phyloP scores from a whole-genome alignment of 2,329 filamentous ascomycete genomes.

The Colletotrichum trifolii region DNA sequence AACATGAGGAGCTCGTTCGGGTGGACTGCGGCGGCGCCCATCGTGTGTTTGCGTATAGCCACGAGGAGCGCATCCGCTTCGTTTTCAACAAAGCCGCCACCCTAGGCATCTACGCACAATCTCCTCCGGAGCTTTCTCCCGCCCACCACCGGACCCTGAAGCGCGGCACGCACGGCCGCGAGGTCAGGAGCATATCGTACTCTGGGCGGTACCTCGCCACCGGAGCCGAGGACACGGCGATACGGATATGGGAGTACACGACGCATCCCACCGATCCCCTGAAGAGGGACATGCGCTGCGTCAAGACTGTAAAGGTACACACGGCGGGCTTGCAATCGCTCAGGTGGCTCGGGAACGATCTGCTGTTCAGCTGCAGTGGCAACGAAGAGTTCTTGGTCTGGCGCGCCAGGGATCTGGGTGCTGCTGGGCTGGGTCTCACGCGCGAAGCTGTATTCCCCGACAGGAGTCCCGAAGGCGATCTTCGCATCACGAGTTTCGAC shows the following conservation, averaged over 20 bases:
- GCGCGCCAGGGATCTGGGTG: slow-evolving; percentile 68
- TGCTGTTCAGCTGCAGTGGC: slow-evolving; percentile 87
- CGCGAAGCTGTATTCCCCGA: slow-evolving; percentile 67
- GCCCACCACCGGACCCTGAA: slow-evolving; percentile 63
- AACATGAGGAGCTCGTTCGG: slow-evolving; percentile 74
- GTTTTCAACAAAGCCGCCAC: slow-evolving; percentile 79
- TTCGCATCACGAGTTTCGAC: slow-evolving; percentile 86
- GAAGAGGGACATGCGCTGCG: slow-evolving; percentile 50
- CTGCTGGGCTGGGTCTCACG: slow-evolving; percentile 63
- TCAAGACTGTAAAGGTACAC: slow-evolving; percentile 79
- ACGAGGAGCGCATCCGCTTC: slow-evolving; percentile 59
- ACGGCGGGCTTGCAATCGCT: slow-evolving; percentile 85
- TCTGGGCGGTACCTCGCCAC: slow-evolving; percentile 65
- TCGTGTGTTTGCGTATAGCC: slow-evolving; percentile 73
- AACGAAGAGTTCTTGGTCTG: slow-evolving; percentile 92
- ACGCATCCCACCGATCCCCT: slow-evolving; percentile 39
- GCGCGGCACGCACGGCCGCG: slow-evolving; percentile 83
- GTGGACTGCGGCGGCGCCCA: slow-evolving; percentile 89
- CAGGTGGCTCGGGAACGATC: slow-evolving; percentile 71
- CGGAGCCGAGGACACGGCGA: slow-evolving; percentile 77
- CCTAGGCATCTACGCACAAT: slow-evolving; percentile 60
- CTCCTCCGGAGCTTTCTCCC: slow-evolving; percentile 37
- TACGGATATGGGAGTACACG: slow-evolving; percentile 75
- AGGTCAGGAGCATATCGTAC: slow-evolving; percentile 71
- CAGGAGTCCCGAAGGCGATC: slow-evolving; percentile 67